A percentile compares a stretch with the other conserved stretches of the same genome.
Conservation (phyloP, 2,329 filamentous ascomycete genomes). For the Lachnellula suecica region DNA sequence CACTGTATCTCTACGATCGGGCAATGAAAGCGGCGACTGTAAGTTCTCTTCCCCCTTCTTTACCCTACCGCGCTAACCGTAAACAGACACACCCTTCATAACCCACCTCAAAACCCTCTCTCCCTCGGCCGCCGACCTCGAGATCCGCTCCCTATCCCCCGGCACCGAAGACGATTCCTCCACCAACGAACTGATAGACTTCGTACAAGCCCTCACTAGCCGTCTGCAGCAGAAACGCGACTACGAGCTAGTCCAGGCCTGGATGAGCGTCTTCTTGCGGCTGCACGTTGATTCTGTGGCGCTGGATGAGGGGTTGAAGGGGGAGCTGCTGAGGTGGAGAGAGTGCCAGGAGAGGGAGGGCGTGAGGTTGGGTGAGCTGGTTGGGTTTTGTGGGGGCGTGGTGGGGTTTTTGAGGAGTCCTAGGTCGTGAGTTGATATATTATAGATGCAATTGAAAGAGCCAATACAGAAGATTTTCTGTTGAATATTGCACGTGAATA, state of each 20-base stretch:
- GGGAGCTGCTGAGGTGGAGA: slow-evolving; percentile 68
- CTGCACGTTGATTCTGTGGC: slow-evolving; percentile 67
- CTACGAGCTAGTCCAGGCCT: slow-evolving; percentile 92
- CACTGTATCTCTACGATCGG: slow-evolving; percentile 54
- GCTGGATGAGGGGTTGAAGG: slow-evolving; percentile 46
- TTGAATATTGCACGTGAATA: not conserved
- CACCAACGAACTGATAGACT: slow-evolving; percentile 75
- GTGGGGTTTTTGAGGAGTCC: slow-evolving; percentile 73
- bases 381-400: slow-evolving; percentile 86
- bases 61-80: slow-evolving; percentile 16
- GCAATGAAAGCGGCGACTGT: slow-evolving; percentile 60
- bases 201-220: slow-evolving; percentile 76
- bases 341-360: slow-evolving; percentile 70
- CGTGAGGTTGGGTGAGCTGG: slow-evolving; percentile 68
- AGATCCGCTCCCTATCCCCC: slow-evolving; percentile 76
- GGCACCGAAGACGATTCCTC: no score
- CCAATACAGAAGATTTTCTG: not conserved
- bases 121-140: slow-evolving; percentile 84
- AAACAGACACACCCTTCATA: slow-evolving; percentile 63
- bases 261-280: slow-evolving; percentile 93
- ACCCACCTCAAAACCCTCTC: slow-evolving; percentile 77
- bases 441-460: not conserved
- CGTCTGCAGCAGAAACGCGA: slow-evolving; percentile 70
- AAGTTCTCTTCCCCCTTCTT: slow-evolving; percentile 33
- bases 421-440: not conserved